Evolutionary conservation across 176 grass and related monocot species (phyloP), one percentile per base, ranked within the genome.

Genomic region (maize (Zea mays)): DNA sequence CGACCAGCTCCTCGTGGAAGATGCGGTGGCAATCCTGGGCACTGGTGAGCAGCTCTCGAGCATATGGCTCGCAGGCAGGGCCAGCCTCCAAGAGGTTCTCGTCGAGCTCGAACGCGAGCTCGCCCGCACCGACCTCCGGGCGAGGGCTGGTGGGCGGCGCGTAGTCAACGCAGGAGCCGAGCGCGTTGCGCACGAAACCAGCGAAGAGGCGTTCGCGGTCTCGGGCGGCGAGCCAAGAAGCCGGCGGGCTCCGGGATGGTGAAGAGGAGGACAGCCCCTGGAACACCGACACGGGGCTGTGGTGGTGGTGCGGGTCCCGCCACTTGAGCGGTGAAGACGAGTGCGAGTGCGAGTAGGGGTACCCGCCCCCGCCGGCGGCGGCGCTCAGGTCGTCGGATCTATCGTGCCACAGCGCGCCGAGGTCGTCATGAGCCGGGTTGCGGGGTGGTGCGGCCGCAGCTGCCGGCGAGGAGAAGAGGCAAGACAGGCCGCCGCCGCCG

Each of bases 1-100:
- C 85, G 7, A 99, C 96, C 55, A 95, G 37, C 81, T 95, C 96
- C 69, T 99, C 96, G 17, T 83, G 74, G 84, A 99, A 99, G 89
- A 99, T 95, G 69, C 76, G 85, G 72, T 99, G 89, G 73, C 85
- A 79, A 37, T 90, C 81, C 78, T 92, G 92, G n/a, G 92, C 96
- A 35, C 77, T 38, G 21, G 70, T 70, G 38, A 99, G 89, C 67
- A 99, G 83, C 64, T 94, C 83, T 10, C 62, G 83, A 11, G 91
- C 89, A 58, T 84, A 91, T 3, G 84, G 86, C 65, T 91, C 91
- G 40, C 81, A 90, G 37, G 79, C 78, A 4, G 90, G 83, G 65
- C 79, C 62, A 12, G 76, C 71, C 74, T 76, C 88, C 10, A 57
- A 27, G 55, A 72, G 71, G 41, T 79, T 81, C 71, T 87, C 88